A percentile compares a stretch with the other conserved stretches of the same genome.
These are phyloP conservation scores for Epichloe bromicola DNA, from an alignment of 2,329 filamentous ascomycete genomes.

Conservation along the genomic window DNA sequence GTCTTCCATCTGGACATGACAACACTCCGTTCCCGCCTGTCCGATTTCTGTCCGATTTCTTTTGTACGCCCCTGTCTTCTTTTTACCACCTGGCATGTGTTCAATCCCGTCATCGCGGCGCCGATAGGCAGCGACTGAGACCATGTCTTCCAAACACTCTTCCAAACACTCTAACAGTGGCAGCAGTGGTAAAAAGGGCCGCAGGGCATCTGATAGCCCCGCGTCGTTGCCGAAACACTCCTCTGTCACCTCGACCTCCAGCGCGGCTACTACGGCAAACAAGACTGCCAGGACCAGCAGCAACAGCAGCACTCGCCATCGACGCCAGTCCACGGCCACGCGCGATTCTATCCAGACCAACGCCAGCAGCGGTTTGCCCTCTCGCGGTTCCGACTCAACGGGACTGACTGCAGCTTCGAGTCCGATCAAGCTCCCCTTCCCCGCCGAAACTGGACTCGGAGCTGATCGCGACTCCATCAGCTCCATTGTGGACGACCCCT, in stretches of 20 bases:
- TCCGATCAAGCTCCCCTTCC: conserved; percentile 8
- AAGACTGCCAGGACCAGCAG: conserved; percentile 4
- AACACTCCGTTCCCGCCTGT: not conserved
- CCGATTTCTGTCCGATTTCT: not conserved
- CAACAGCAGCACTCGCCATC: conserved; percentile 2
- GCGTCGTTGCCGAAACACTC: conserved; percentile 6
- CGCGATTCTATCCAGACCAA: conserved; percentile 13
- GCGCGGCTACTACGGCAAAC: not conserved
- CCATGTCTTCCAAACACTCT: conserved; percentile 9
- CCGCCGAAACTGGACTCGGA: conserved; percentile 13
- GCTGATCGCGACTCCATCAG: conserved; percentile 33
- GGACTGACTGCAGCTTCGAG: conserved; percentile 5
- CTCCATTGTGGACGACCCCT: conserved; percentile 43
- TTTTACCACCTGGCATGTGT: conserved; percentile 11
- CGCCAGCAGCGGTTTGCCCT: conserved; percentile 9
- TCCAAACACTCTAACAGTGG: conserved; percentile 14
- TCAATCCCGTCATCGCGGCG: conserved; percentile 11
- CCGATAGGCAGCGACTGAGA: conserved; percentile 17
- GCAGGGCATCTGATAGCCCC: conserved; percentile 11
- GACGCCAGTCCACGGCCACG: conserved; percentile 10
- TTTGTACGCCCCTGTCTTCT: not conserved
- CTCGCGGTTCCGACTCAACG: conserved; percentile 7
- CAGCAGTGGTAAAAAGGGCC: conserved; percentile 13
- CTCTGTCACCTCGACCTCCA: conserved; percentile 2
- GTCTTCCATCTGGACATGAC: not conserved